Evolutionary conservation across 176 grass and related monocot genomes (phyloP).

Genomic region (Tuctoria greenei): DNA sequence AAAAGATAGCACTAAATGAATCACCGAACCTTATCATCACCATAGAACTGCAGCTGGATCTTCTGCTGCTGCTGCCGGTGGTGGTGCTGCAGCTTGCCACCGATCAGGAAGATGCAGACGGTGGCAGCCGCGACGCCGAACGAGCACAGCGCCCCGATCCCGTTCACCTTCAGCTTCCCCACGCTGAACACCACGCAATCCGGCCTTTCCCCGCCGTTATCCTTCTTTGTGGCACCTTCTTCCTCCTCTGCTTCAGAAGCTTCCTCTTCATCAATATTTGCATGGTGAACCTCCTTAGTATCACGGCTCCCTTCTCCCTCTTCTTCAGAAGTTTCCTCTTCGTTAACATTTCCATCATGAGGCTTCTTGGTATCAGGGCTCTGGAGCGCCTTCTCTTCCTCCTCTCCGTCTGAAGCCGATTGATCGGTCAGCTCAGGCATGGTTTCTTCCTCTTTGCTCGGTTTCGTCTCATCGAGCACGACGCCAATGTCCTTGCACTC

Average conservation of each 20-base stretch:
- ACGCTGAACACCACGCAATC: slow-evolving; percentile 51
- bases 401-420: not conserved
- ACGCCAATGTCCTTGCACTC: slow-evolving; percentile 74
- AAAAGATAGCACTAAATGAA: not conserved
- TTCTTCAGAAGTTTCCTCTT: not conserved
- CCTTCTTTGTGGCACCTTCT: not conserved
- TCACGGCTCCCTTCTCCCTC: not conserved
- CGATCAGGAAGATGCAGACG: slow-evolving; percentile 62
- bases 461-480: slow-evolving; percentile 10
- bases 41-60: slow-evolving; percentile 80
- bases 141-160: slow-evolving; percentile 79
- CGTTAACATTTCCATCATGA: not conserved
- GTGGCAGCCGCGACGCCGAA: slow-evolving; percentile 67
- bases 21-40: slow-evolving; percentile 59
- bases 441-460: slow-evolving; percentile 3
- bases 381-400: slow-evolving; percentile 27
- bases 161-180: slow-evolving; percentile 64
- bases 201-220: not conserved
- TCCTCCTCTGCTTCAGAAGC: not conserved
- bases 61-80: slow-evolving; percentile 53
- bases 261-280: not conserved
- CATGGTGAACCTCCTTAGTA: not conserved
- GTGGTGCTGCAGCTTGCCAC: slow-evolving; percentile 45
- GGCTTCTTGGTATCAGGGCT: not conserved
- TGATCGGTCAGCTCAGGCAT: not conserved